phyloP scores from a whole-genome alignment of 129 eudicot genomes.

The Silybum marianum region DNA sequence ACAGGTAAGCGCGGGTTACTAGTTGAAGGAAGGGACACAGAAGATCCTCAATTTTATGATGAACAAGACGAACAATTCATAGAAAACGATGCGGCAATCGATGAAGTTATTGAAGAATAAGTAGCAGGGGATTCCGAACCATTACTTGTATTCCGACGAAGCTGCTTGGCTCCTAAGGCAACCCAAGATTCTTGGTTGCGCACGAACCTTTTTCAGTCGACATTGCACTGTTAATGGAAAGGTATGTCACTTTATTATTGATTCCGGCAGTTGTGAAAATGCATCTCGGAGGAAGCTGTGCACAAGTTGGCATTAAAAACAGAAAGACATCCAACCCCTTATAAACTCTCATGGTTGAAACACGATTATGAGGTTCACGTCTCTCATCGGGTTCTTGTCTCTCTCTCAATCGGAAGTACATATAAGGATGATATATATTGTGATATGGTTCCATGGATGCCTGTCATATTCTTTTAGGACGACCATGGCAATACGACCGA shows the following conservation, averaged over 20 bases:
- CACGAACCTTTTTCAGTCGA: background rate
- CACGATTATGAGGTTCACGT: background rate
- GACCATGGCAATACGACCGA: background rate
- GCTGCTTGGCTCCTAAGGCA: background rate
- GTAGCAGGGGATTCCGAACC: background rate
- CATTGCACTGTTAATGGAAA: background rate
- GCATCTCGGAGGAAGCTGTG: background rate
- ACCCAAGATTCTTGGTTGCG: background rate
- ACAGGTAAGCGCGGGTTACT: background rate
- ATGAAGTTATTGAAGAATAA: background rate
- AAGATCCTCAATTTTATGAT: background rate
- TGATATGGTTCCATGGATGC: background rate
- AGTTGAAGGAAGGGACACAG: background rate
- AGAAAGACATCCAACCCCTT: background rate
- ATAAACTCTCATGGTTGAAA: background rate
- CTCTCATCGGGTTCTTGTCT: background rate
- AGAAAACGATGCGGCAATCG: background rate
- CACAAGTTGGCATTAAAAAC: background rate
- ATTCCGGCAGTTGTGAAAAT: background rate
- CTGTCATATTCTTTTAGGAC: background rate
- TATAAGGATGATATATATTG: background rate
- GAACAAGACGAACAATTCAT: background rate
- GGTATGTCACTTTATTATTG: background rate
- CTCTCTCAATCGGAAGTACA: background rate
- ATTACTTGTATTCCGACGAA: background rate